A percentile compares a stretch with the other conserved stretches of the same genome.
These are phyloP conservation scores for Sisymbrium irio DNA, from an alignment of 345 rosid genomes.

Conservation along the genomic window DNA sequence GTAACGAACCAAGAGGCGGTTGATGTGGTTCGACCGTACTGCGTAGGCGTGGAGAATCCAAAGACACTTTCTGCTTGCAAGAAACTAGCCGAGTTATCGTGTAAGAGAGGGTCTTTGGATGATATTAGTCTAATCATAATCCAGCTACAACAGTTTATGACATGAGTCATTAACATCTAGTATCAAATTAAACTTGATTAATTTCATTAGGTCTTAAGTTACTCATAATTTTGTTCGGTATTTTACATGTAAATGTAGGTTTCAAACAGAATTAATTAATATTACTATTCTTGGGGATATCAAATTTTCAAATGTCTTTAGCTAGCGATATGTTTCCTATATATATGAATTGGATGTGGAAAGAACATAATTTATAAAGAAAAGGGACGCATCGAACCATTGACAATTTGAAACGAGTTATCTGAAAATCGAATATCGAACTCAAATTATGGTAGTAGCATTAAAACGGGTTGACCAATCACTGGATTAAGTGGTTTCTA, in stretches of 20 bases:
- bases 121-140: conserved; percentile 77
- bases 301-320: neutral
- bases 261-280: neutral
- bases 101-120: conserved; percentile 68
- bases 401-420: neutral
- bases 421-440: too few relatives aligned
- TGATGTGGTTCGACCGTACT: conserved; percentile 58
- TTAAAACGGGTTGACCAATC: too few relatives aligned
- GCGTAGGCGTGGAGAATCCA: conserved; percentile 39
- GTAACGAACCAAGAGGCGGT: conserved; percentile 92
- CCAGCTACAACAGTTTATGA: conserved; percentile 42
- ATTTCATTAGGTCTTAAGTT: conserved; percentile 9
- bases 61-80: conserved; percentile 61
- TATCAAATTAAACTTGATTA: conserved; percentile 5
- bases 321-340: neutral
- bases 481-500: too few relatives aligned
- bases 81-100: conserved; percentile 71
- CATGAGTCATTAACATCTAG: conserved; percentile 23
- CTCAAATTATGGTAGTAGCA: too few relatives aligned
- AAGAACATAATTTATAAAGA: neutral
- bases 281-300: neutral
- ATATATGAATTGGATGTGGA: neutral
- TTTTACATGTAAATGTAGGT: conserved; percentile 13
- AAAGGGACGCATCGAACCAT: neutral
- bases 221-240: conserved; percentile 11